Evolutionary conservation across 2,329 filamentous ascomycete species (phyloP).

Genomic region (Ophiobolus disseminans): DNA sequence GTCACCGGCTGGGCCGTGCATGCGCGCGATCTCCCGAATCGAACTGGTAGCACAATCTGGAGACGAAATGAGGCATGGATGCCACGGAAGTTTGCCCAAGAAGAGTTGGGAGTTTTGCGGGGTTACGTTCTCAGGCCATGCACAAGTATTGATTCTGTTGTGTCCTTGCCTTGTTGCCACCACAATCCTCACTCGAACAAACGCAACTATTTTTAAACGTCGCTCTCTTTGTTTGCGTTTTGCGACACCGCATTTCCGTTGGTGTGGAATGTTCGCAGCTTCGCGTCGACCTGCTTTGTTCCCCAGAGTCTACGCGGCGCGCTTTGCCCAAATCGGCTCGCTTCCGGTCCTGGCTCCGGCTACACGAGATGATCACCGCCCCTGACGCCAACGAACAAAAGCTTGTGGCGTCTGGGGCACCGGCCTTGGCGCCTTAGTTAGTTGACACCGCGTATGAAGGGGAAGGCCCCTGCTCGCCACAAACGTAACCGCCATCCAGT

Average conservation of each 20-base stretch:
- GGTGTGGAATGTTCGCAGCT: constrained; percentile 8
- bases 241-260: too few relatives aligned
- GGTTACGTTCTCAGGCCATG: constrained; percentile 10
- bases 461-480: constrained; percentile 16
- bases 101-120: constrained; percentile 29
- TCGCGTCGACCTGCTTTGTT: constrained; percentile 13
- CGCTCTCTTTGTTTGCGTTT: too few relatives aligned
- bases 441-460: constrained; percentile 19
- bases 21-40: constrained; percentile 18
- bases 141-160: constrained; percentile 13
- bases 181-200: neutral
- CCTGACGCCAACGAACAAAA: constrained; percentile 22
- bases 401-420: constrained; percentile 27
- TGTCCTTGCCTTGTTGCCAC: constrained; percentile 3
- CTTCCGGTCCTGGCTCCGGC: constrained; percentile 21
- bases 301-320: constrained; percentile 33
- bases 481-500: constrained; percentile 26
- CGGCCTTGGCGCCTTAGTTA: constrained; percentile 29
- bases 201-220: too few relatives aligned
- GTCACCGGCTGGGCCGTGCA: constrained; percentile 18
- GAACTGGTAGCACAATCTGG: constrained; percentile 7
- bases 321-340: constrained; percentile 27
- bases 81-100: constrained; percentile 28
- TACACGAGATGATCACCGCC: constrained; percentile 24
- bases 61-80: constrained; percentile 6